Evolutionary conservation across 2,329 filamentous ascomycete species (phyloP).

Genomic region (Alternaria rosae): DNA sequence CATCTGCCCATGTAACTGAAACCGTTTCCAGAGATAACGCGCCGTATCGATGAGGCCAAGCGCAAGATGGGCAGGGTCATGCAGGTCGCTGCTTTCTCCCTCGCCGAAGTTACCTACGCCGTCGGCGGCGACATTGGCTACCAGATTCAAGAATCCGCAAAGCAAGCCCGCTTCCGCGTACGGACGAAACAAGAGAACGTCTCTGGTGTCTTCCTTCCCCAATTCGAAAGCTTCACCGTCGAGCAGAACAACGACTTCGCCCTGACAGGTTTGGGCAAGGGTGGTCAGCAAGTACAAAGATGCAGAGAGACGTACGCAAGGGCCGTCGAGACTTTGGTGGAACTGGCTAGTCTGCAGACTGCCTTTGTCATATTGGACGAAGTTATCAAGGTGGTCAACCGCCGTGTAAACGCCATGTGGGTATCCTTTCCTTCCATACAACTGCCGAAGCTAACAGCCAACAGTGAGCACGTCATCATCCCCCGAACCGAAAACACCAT

Average conservation of each 20-base stretch:
- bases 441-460: conserved; percentile 23
- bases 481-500: conserved; percentile 99
- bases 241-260: conserved; percentile 96
- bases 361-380: conserved; percentile 98
- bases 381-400: conserved; percentile 98
- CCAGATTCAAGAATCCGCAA: conserved; percentile 95
- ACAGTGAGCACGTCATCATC: conserved; percentile 90
- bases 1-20: conserved; percentile 30
- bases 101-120: conserved; percentile 96
- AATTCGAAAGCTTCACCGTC: conserved; percentile 88
- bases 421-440: conserved; percentile 40
- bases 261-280: conserved; percentile 93
- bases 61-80: conserved; percentile 99
- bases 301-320: conserved; percentile 95
- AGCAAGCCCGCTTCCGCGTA: conserved; percentile 89
- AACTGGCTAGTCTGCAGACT: conserved; percentile 94
- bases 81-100: conserved; percentile 97
- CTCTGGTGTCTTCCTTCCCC: conserved; percentile 90
- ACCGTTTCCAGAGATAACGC: conserved; percentile 75
- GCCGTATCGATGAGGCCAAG: conserved; percentile 97
- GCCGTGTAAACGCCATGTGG: conserved; percentile 95
- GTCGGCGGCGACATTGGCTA: conserved; percentile 93
- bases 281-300: conserved; percentile 94
- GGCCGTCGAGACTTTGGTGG: conserved; percentile 93
- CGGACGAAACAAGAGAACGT: conserved; percentile 98